These are phyloP conservation scores for Ochetophila trinervis DNA, from an alignment of 306 rosid species.

Conservation along the genomic window DNA sequence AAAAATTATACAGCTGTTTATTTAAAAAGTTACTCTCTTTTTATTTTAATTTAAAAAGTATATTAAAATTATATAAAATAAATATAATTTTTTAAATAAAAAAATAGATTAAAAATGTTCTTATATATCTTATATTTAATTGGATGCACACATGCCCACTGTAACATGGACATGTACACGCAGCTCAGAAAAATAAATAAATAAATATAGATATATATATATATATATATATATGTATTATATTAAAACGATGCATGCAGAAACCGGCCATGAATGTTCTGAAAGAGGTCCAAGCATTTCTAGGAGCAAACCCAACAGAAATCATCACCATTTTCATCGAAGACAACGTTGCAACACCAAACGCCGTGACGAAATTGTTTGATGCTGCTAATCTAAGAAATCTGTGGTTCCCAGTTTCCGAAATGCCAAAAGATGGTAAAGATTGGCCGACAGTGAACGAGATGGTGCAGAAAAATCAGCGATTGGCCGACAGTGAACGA, in stretches of 20 bases:
- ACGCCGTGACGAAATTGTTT: slow-evolving; percentile 50
- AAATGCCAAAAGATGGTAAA: slow-evolving; percentile 54
- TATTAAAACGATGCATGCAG: slow-evolving; percentile 13
- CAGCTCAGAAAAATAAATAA: too few relatives aligned
- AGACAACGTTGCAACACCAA: slow-evolving; percentile 52
- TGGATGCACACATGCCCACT: not conserved
- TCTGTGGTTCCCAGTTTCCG: slow-evolving; percentile 58
- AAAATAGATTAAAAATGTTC: too few relatives aligned
- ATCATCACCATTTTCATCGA: slow-evolving; percentile 55
- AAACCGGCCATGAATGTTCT: slow-evolving; percentile 53
- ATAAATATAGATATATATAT: too few relatives aligned
- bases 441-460: slow-evolving; percentile 55
- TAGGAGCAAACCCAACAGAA: slow-evolving; percentile 49
- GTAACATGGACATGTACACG: too few relatives aligned
- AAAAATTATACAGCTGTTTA: too few relatives aligned
- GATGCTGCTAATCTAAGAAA: slow-evolving; percentile 54
- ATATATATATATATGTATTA: too few relatives aligned
- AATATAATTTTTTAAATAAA: too few relatives aligned
- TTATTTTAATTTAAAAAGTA: too few relatives aligned
- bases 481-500: slow-evolving; percentile 55
- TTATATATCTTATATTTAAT: too few relatives aligned
- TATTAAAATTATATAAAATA: too few relatives aligned
- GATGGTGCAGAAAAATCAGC: slow-evolving; percentile 47
- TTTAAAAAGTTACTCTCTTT: too few relatives aligned
- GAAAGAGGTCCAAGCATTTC: slow-evolving; percentile 48